These are phyloP conservation scores for Wickerhamomyces chambardii DNA, from an alignment of 805 yeast genomes.

Conservation along the genomic window DNA sequence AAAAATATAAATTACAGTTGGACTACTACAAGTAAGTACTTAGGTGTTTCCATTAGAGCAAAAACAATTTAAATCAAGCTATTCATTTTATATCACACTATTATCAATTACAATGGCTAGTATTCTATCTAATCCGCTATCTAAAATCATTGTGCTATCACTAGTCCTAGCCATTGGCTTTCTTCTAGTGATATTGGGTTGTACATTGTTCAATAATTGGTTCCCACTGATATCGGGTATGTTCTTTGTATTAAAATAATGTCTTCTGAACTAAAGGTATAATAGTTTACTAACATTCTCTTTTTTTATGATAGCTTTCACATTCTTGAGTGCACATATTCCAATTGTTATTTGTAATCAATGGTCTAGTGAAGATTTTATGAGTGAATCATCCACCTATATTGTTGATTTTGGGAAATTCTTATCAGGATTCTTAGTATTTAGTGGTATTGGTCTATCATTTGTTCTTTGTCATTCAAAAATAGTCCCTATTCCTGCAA, in stretches of 20 bases:
- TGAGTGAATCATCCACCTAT: constrained; percentile 35
- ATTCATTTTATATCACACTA: too few species aligned
- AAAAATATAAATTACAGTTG: too few species aligned
- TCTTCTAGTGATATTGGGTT: constrained; percentile 63
- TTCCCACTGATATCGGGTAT: constrained; percentile 52
- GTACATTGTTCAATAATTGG: constrained; percentile 74
- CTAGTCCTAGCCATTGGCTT: constrained; percentile 72
- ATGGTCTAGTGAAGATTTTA: constrained; percentile 42
- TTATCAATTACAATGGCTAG: not conserved
- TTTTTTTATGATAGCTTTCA: constrained; percentile 21
- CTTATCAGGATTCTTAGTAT: constrained; percentile 53
- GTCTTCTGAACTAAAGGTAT: too few species aligned
- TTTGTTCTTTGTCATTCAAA: constrained; percentile 54
- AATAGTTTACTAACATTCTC: not conserved
- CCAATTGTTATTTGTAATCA: constrained; percentile 45
- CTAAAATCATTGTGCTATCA: constrained; percentile 67
- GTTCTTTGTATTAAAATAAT: constrained; percentile 12
- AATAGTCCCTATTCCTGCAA: constrained; percentile 49
- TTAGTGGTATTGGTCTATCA: constrained; percentile 55
- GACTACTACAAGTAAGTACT: too few species aligned
- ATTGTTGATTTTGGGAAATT: constrained; percentile 65
- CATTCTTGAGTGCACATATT: constrained; percentile 46
- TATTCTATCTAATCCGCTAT: constrained; percentile 40
- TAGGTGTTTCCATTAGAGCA: too few species aligned
- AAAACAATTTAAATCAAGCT: too few species aligned